Percentiles rank a stretch among this genome's conserved stretches.
Evolutionary conservation across 1,284 basidiomycete species (phyloP).

Genomic region (Trichosporon sp.): DNA sequence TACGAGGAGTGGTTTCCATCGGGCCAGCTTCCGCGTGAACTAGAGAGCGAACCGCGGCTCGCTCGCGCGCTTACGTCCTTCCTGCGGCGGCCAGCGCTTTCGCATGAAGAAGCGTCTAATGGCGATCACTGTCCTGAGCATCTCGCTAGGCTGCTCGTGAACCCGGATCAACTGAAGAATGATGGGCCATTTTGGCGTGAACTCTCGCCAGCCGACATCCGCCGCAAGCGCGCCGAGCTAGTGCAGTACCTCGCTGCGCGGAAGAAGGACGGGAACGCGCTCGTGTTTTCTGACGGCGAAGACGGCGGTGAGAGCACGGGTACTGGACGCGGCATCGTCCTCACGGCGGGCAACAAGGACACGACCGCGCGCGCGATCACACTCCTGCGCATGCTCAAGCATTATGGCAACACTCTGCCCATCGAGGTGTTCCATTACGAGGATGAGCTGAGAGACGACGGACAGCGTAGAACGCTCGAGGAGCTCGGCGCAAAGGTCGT

Average conservation of each 20-base stretch:
- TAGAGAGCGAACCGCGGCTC: conserved; percentile 19
- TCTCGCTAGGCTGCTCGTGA: conserved; percentile 37
- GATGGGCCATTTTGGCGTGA: conserved; percentile 43
- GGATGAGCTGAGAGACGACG: conserved; percentile 41
- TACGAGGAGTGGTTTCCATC: conserved; percentile 19
- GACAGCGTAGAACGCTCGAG: conserved; percentile 35
- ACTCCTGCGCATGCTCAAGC: conserved; percentile 42
- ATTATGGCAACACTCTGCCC: conserved; percentile 42
- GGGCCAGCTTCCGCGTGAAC: conserved; percentile 14
- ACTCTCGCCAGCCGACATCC: conserved; percentile 34
- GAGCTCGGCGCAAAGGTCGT: conserved; percentile 41
- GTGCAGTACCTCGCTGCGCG: conserved; percentile 38
- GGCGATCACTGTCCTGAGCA: conserved; percentile 30
- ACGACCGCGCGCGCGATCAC: conserved; percentile 46
- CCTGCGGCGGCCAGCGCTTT: conserved; percentile 32
- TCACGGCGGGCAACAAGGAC: conserved; percentile 32
- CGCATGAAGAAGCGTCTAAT: conserved; percentile 24
- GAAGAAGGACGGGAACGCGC: conserved; percentile 28
- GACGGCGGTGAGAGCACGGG: conserved; percentile 6
- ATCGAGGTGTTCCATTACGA: conserved; percentile 51
- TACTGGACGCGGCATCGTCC: background rate
- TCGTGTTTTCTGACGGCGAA: conserved; percentile 32
- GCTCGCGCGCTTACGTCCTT: conserved; percentile 19
- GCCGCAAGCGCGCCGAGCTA: conserved; percentile 34
- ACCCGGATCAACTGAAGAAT: conserved; percentile 46